Conservation (phyloP, 2,329 filamentous ascomycete species). For the Claviceps monticola region DNA sequence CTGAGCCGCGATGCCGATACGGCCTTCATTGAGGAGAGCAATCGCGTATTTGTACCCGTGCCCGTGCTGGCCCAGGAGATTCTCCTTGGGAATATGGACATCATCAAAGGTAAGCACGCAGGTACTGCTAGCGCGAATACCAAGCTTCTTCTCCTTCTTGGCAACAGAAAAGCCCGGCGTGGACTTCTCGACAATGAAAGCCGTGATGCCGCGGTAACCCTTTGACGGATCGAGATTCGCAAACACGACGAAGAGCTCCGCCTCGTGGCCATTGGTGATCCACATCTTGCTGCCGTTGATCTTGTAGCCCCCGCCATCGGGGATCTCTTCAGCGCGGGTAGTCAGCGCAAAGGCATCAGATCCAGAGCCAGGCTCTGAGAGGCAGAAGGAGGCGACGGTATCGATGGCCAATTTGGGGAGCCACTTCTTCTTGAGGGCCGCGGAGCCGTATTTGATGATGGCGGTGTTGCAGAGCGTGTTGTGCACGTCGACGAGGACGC, state of each 20-base stretch:
- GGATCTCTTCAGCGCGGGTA: conserved; percentile 76
- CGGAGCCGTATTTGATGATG: conserved; percentile 70
- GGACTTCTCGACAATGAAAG: conserved; percentile 87
- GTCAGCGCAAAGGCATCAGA: conserved; percentile 93
- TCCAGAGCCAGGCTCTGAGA: conserved; percentile 84
- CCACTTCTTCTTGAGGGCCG: conserved; percentile 68
- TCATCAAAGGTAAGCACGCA: conserved; percentile 98
- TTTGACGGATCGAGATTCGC: conserved; percentile 86
- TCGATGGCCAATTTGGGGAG: conserved; percentile 80
- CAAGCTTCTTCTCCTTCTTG: conserved; percentile 99
- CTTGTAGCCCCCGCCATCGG: conserved; percentile 54
- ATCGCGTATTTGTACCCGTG: conserved; percentile 98
- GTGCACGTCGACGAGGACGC: conserved; percentile 91
- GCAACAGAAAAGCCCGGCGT: conserved; percentile 84
- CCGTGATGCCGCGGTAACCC: conserved; percentile 93
- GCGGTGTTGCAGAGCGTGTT: conserved; percentile 96
- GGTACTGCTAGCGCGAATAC: conserved; percentile 88
- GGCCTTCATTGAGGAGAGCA: conserved; percentile 81
- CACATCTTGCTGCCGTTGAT: conserved; percentile 97
- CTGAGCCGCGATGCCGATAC: conserved; percentile 94
- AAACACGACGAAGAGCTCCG: conserved; percentile 93
- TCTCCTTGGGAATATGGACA: conserved; percentile 75
- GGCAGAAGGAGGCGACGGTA: conserved; percentile 83
- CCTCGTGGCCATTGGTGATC: conserved; percentile 97
- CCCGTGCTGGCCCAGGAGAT: conserved; percentile 76